Evolutionary conservation across 2,329 filamentous ascomycete genomes (phyloP).

Genomic region (Ascocoryne sarcoides): DNA sequence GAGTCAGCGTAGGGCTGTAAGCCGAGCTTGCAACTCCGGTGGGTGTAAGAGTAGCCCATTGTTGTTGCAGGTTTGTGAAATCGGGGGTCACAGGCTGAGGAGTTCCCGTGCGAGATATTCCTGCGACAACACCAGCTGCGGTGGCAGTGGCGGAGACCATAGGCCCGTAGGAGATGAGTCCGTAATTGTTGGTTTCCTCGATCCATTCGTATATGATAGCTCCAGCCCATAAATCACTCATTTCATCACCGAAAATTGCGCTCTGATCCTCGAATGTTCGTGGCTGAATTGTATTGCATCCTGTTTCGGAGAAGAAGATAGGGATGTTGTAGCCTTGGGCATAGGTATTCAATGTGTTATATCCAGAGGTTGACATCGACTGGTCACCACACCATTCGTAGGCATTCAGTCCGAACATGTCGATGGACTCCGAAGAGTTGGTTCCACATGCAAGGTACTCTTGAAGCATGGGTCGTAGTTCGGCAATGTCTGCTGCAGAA

Average conservation of each 20-base stretch:
- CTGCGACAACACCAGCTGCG: not conserved
- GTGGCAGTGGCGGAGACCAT: slow-evolving; percentile 41
- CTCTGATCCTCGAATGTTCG: slow-evolving; percentile 63
- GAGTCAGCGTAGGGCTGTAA: slow-evolving; percentile 53
- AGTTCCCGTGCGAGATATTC: slow-evolving; percentile 32
- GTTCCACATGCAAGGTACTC: slow-evolving; percentile 65
- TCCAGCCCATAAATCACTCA: slow-evolving; percentile 64
- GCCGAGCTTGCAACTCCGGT: slow-evolving; percentile 55
- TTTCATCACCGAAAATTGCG: slow-evolving; percentile 66
- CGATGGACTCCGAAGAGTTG: slow-evolving; percentile 50
- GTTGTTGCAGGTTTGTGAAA: slow-evolving; percentile 64
- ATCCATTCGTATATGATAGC: slow-evolving; percentile 89
- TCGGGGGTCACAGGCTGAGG: slow-evolving; percentile 68
- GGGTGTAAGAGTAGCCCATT: slow-evolving; percentile 62
- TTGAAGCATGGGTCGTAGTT: slow-evolving; percentile 60
- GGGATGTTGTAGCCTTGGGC: slow-evolving; percentile 68
- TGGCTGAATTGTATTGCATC: slow-evolving; percentile 60
- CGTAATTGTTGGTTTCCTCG: slow-evolving; percentile 74
- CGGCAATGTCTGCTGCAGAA: slow-evolving; percentile 57
- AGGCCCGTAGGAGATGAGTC: slow-evolving; percentile 66
- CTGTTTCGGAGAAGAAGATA: slow-evolving; percentile 84
- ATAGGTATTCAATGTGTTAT: slow-evolving; percentile 56
- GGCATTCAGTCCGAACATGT: slow-evolving; percentile 81
- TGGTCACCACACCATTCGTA: slow-evolving; percentile 66
- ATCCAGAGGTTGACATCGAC: slow-evolving; percentile 56